phyloP scores from a whole-genome alignment of 371 early-diverging fungal species.

The Mortierella sp. region DNA sequence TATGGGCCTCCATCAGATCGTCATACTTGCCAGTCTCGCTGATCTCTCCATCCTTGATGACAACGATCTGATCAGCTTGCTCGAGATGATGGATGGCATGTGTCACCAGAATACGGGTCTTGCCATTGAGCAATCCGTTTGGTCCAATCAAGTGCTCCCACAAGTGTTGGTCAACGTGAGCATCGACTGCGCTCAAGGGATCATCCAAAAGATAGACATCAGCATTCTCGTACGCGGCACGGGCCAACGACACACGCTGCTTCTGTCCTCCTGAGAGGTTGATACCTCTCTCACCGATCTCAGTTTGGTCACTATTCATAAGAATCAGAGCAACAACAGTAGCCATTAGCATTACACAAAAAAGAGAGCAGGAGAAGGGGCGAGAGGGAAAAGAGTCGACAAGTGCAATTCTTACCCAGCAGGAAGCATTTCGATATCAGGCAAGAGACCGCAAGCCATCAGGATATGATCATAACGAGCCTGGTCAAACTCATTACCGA shows the following conservation, averaged over 20 bases:
- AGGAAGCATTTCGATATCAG: conserved; percentile 72
- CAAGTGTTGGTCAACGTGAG: conserved; percentile 47
- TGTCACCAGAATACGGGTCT: conserved; percentile 63
- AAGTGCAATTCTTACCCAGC: conserved; percentile 49
- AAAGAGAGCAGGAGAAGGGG: too few species aligned
- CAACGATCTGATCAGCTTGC: conserved; percentile 62
- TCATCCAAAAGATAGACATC: conserved; percentile 71
- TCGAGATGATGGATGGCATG: conserved; percentile 58
- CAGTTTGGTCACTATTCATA: conserved; percentile 70
- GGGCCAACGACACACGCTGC: conserved; percentile 61
- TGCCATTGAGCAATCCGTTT: conserved; percentile 69
- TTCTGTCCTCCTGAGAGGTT: conserved; percentile 65
- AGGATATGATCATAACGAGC: conserved; percentile 60
- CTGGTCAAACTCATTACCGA: conserved; percentile 62
- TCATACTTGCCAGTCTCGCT: conserved; percentile 67
- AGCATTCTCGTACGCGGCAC: conserved; percentile 59
- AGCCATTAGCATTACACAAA: too few species aligned
- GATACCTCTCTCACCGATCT: conserved; percentile 64
- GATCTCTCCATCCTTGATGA: conserved; percentile 67
- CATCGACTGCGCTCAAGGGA: conserved; percentile 72
- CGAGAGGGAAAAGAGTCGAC: too few species aligned
- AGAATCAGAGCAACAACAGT: too few species aligned
- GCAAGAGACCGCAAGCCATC: conserved; percentile 63
- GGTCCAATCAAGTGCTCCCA: conserved; percentile 61
- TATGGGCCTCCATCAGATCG: conserved; percentile 58